Base-by-base conservation (phyloP, 1,284 basidiomycete genomes). In the Lignosus rhinocerotis region DNA sequence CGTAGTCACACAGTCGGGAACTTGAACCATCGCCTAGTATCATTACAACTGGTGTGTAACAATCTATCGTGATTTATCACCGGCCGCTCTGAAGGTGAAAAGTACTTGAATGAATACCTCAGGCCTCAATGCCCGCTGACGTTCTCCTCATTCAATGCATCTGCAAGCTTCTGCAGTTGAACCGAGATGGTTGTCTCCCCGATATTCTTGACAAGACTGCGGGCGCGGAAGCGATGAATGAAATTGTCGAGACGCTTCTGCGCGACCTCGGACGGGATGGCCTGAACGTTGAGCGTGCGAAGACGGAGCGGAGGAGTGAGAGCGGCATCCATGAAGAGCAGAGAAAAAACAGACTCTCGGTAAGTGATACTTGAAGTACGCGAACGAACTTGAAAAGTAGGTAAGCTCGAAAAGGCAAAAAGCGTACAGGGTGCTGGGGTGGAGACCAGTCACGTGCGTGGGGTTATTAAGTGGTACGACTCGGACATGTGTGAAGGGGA, bases 131-230 rank as follows among this genome's bases (percentile, higher is more conserved):
- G 43, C 12, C 38, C 47, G 21, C 12, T 21, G n/a, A n/a, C 36
- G 41, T 21, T 46, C 55, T 74, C 73, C 51, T 73, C 70, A 31
- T 55, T 60, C 39, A 76, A 53, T 10, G 73, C 72, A 25, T 66
- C 68, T 32, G 61, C 66, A 17, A 76, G 57, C 55, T 74, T 76
- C 49, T 71, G 70, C 19, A 76, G 60, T 54, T 75, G 74, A 1
- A 64, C 69, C 17, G 72, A 69, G 33, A 73, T 69, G 21, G 73
- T 69, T 21, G 72, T 70, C 60, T 76, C 73, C 33, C 73, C 73
- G 6, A 66, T 70, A 48, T 69, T 71, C 30, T 70, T 63, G 12
- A 68, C 61, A 11, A 70, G 64, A 41, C 63, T 72, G 42, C 74
- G 67, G 42, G 67, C 60, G 53, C 72, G 69, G 43, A 72, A 72